These are phyloP conservation scores for Tuber melanosporum DNA, from an alignment of 495 filamentous ascomycete genomes.

Conservation along the genomic window DNA sequence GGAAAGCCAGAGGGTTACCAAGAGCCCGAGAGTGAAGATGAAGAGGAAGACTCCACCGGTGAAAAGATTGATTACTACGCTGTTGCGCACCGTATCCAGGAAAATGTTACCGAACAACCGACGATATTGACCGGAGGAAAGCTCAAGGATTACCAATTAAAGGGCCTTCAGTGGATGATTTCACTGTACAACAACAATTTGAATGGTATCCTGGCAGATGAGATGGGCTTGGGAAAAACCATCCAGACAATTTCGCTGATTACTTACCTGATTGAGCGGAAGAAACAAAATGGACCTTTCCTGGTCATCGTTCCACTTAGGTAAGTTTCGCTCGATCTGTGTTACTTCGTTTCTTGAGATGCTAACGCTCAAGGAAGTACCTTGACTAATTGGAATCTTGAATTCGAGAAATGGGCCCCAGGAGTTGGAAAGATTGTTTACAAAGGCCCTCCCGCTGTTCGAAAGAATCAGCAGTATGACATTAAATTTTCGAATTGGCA, in stretches of 20 bases:
- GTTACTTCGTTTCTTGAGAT: slow-evolving; percentile 2
- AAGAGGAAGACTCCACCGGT: slow-evolving; percentile 53
- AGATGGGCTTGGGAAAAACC: slow-evolving; percentile 99
- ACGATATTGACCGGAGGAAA: slow-evolving; percentile 79
- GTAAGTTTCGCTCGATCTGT: slow-evolving; percentile 15
- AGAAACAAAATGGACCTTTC: slow-evolving; percentile 87
- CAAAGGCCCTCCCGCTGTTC: slow-evolving; percentile 83
- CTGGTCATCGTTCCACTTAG: slow-evolving; percentile 86
- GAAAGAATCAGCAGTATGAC: slow-evolving; percentile 86
- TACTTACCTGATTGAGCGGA: slow-evolving; percentile 93
- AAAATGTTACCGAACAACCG: slow-evolving; percentile 78
- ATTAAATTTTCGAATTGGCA: slow-evolving; percentile 94
- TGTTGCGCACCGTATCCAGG: slow-evolving; percentile 90
- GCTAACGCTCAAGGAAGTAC: slow-evolving; percentile 53
- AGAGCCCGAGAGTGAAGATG: slow-evolving; percentile 61
- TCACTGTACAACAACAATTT: slow-evolving; percentile 99
- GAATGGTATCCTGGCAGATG: slow-evolving; percentile 95
- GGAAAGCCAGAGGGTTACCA: slow-evolving; percentile 56
- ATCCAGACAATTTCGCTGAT: slow-evolving; percentile 98
- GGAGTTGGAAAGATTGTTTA: slow-evolving; percentile 81
- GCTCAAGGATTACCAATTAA: slow-evolving; percentile 95
- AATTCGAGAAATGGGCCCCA: slow-evolving; percentile 99
- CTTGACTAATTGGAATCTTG: slow-evolving; percentile 94
- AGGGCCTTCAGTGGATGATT: slow-evolving; percentile 98
- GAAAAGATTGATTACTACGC: slow-evolving; percentile 89